Base-by-base conservation (phyloP, 805 yeast species). In the Lachancea dasiensis region DNA sequence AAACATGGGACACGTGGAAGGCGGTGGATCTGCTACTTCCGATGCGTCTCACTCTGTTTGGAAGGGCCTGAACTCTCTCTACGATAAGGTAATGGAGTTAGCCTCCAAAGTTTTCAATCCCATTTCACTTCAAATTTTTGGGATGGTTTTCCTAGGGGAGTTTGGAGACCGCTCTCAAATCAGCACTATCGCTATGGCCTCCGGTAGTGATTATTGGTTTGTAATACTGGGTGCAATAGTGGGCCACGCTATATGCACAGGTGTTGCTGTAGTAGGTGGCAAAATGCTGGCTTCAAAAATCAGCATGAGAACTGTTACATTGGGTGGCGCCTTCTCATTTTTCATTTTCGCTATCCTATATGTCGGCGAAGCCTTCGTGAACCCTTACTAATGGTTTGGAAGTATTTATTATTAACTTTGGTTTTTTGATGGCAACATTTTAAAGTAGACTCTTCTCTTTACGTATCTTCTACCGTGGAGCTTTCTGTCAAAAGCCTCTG, bases 131-230 rank as follows among this genome's bases (percentile, higher is more conserved):
- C 96, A 90, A 67, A 90, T 90, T 4, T 92, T 92, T 56, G 77
- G 78, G 38, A 90, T 92, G 97, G 86, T 95, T 4, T 92, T 92
- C 60, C 67, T 92, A 34, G 98, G 97, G 44, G 99, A 92, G 66
- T 87, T 97, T 95, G 99, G 99, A 36, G 99, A 92, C 63, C 79
- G 98, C 54, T 87, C 97, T 9, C 99, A 92, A 66, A 86, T 92
- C 39, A 95, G 97, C 30, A 92, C 97, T 23, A 87, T 92, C 52
- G 97, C 97, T 27, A 83, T 92, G 94, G 97, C 97, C 37, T 95
- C 98, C 1, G 96, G 96, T 27, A 79, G 86, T 30, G 83, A 87
- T 60, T 92, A 86, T 64, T 80, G 92, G 89, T 70, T 71, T 49
- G 95, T 89, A 27, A 86, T 90, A 32, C 49, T 79, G 32, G 98